Evolutionary conservation across 2,329 filamentous ascomycete genomes (phyloP), one percentile per base, ranked within the genome.

Genomic region (Cladosporium sp.): DNA sequence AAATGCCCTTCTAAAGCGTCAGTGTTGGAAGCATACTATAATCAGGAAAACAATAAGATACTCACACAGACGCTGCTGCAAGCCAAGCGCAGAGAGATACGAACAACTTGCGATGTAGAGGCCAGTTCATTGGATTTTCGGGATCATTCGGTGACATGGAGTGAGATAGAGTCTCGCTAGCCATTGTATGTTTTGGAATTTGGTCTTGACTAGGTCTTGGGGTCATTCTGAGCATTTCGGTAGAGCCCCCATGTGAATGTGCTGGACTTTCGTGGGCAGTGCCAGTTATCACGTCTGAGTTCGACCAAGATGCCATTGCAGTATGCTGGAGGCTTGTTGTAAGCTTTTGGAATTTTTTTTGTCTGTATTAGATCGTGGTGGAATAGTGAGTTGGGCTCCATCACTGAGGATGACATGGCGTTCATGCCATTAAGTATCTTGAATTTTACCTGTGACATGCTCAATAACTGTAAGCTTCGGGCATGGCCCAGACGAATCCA

Each of bases 91-190:
- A 36, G 19, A 50, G 47, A 7, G 61, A 59, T 12, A 48, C 56
- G 17, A 57, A 58, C 24, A 57, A 20, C 32, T 57, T 59, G 12
- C 58, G 57, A 35, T 61, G 34, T 4, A 59, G 24, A 25, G 61
- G 58, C 57, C 54, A 61, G 52, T 61, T 60, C 53, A 51, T 54
- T 1, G 60, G 61, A 36, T 61, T 61, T 20, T 39, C 47, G 3
- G 57, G 57, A 34, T 61, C 59, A 34, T 9, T 37, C 13, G 47
- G 47, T 6, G 47, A 50, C 34, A 50, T 47, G 4, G 59, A 50
- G 19, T 61, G 59, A 10, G 59, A 61, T 6, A 61, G 47, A 4
- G 49, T 17, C 4, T 42, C 57, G 19, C 59, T 61, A 13, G 59
- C 59, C 48, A 57, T 25, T 24, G 19, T 19, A n/a, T 37, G 17